Evolutionary conservation across 1,284 basidiomycete species (phyloP), one percentile per base, ranked within the genome.

Genomic region (Cystobasidium pallidum): DNA sequence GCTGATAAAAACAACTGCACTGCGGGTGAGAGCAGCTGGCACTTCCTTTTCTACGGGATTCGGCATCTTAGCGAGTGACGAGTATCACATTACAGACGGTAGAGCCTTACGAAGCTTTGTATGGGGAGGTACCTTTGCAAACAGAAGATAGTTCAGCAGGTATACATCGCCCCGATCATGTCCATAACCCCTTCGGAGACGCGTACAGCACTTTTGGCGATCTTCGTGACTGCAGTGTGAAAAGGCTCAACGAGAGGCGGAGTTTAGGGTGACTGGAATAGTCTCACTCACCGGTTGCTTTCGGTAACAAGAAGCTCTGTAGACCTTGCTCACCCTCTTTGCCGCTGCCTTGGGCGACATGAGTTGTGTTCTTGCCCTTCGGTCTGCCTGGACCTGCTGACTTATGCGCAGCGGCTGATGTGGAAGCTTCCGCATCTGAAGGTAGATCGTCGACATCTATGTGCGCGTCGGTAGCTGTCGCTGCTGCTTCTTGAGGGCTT

Each of bases 1-100:
- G 63, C 58, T 74, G 45, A 79, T 75, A 55, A 79, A 79, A 57
- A 79, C 75, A 24, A 76, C 77, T n/a, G 75, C 74, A 36, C 70
- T 74, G n/a, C 74, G 73, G 19, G 73, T 63, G 21, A 79, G 64
- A 2, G 74, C 78, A 10, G 72, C 26, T 1, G 78, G 72, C 8
- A 79, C 70, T 30, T 77, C 77, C 34, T 77, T 77, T 45, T 77
- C 68, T 71, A 61, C 59, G 26, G 24, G 51, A 13, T 28, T 13
- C 6, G 32, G 11, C 17, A 10, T 11, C 13, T 28, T 19, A 41
- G 26, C 24, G 8, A 36, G 28, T 3, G 11, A 19, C 17, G 32
- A 8, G 49, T 24, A 52, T n/a, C 6, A n/a, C 13, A 24, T 36
- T 24, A 19, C n/a, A 8, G 17, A 57, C 17, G 17, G 7, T 45